Base-by-base conservation (phyloP, 176 grass and related monocot genomes). In the Triticum dicoccoides region DNA sequence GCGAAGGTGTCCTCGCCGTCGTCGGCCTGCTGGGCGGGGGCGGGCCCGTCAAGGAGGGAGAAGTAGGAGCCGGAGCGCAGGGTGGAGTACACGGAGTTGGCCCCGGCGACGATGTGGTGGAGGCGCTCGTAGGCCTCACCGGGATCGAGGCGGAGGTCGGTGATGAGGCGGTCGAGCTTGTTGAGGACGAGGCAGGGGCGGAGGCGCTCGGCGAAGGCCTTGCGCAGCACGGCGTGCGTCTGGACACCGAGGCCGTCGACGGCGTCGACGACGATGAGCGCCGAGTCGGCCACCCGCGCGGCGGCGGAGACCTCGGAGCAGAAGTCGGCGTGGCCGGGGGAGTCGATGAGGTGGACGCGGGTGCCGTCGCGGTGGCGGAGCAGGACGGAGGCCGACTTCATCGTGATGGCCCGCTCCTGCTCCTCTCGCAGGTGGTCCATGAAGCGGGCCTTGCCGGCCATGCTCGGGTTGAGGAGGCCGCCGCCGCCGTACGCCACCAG, bases 351-450 rank as follows among this genome's bases (percentile, higher is more conserved):
- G 89, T 93, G 90, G 82, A 98, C 77, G 56, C 85, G 79, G 91
- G 54, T 58, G 17, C 94, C 76, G 65, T 21, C 29, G 3, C 2
- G 33, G 66, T 87, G 88, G 78, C 82, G 51, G 73, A 90, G 86
- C 59, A 87, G 78, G 54, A 96, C 87, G 33, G 96, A 78, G 29
- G 93, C 93, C 21, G 91, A 94, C 82, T 98, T 98, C 92, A 98
- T 98, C 66, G 96, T 98, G 49, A 98, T 98, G 32, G 90, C 91
- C 5, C 96, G 94, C 11, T 85, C 82, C 80, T 95, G 90, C 87
- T 98, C 96, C 89, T 98, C 96, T 35, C 92, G 88, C 23, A 98
- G 93, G 83, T 84, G 95, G 87, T 98, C 92, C 96, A 98, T 92
- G 77, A 89, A 94, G 25, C 93, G 82, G 24, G 94, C 67, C 3